phyloP scores from a whole-genome alignment of 345 rosid species.

The Camelina laxa region DNA sequence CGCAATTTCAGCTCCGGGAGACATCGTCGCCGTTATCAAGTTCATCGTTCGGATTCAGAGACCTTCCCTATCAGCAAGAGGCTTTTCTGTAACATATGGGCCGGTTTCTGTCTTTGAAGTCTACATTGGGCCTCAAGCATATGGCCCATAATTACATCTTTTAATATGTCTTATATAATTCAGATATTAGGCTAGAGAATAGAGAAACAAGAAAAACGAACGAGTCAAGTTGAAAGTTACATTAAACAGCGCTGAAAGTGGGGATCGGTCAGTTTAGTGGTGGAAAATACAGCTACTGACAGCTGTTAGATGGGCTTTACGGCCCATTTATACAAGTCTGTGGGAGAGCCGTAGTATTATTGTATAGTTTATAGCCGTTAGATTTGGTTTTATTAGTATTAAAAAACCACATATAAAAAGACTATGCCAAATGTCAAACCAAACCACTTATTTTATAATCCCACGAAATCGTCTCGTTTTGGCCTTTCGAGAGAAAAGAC shows the following conservation, averaged over 20 bases:
- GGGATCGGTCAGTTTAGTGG: slow-evolving; percentile 16
- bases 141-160: background rate
- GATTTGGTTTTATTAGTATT: slow-evolving; percentile 7
- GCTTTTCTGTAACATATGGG: slow-evolving; percentile 5
- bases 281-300: slow-evolving; percentile 15
- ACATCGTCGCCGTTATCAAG: slow-evolving; percentile 39
- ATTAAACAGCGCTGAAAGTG: background rate
- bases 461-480: slow-evolving; percentile 41
- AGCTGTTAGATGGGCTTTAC: slow-evolving; percentile 30
- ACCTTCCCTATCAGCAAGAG: slow-evolving; percentile 4
- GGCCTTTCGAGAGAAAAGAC: slow-evolving; percentile 10
- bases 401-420: background rate
- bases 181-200: too few relatives aligned
- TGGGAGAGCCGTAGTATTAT: slow-evolving; percentile 16
- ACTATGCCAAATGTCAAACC: background rate
- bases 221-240: background rate
- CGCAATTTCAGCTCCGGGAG: slow-evolving; percentile 27
- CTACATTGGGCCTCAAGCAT: slow-evolving; percentile 1
- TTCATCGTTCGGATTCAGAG: background rate
- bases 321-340: slow-evolving; percentile 2
- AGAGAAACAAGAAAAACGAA: slow-evolving; percentile 1
- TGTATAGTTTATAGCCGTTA: slow-evolving; percentile 29
- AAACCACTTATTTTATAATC: slow-evolving; percentile 22
- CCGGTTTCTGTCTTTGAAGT: background rate
- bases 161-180: background rate